Evolutionary conservation across 176 grass and related monocot genomes (phyloP).

Genomic region (Zea luxurians): DNA sequence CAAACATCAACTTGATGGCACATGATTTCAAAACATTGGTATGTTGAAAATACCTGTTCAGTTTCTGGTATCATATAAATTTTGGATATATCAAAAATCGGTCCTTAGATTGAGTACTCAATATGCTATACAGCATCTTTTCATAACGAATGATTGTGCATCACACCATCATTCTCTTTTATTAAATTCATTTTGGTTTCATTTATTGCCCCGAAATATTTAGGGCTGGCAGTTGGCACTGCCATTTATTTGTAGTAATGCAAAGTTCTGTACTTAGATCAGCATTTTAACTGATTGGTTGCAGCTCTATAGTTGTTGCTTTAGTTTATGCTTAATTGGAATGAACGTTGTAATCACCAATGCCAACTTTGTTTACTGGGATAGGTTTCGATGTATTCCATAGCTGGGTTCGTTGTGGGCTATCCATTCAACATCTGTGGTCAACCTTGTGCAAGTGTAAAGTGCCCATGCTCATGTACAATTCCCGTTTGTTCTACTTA

Average conservation of each 20-base stretch:
- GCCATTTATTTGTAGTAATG: neutral
- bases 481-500: neutral
- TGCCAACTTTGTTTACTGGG: slow-evolving; percentile 28
- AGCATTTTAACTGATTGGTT: neutral
- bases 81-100: slow-evolving; percentile 10
- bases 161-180: neutral
- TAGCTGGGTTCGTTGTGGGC: slow-evolving; percentile 71
- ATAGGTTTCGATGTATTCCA: slow-evolving; percentile 63
- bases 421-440: slow-evolving; percentile 76
- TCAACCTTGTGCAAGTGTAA: slow-evolving; percentile 58
- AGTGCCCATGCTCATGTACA: slow-evolving; percentile 17
- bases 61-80: neutral
- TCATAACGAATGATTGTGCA: neutral
- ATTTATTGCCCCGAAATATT: slow-evolving; percentile 25
- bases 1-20: slow-evolving; percentile 68
- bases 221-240: neutral
- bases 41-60: slow-evolving; percentile 39
- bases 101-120: neutral
- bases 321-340: slow-evolving; percentile 4
- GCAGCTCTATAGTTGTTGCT: slow-evolving; percentile 13
- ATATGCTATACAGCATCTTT: neutral
- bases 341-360: slow-evolving; percentile 2
- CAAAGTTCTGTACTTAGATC: slow-evolving; percentile 1
- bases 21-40: slow-evolving; percentile 72
- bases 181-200: neutral